Base-by-base conservation (phyloP, 2,329 filamentous ascomycete genomes). In the Akanthomyces muscarius region DNA sequence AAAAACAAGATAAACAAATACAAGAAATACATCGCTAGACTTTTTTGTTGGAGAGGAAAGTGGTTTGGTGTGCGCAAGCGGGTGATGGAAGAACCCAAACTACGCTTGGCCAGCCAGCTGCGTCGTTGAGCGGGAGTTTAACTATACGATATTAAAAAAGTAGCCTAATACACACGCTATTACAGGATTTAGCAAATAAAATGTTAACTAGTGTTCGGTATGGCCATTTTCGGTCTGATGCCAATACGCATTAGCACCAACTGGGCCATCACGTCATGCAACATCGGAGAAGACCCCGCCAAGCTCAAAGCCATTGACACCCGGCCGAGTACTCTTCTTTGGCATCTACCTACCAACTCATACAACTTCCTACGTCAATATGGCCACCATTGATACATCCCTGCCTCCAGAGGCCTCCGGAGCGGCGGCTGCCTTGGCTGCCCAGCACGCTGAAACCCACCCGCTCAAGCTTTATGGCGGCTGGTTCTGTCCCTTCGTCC, bases 401-500 rank as follows among this genome's bases (percentile, higher is more conserved):
- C 73, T 85, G 10, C 77, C 76, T 3, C 71, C 78, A 3, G 71
- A 78, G 64, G 71, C 82, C 16, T 81, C 81, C 0, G 83, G 83
- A 36, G 76, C 76, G 1, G 84, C 84, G 0, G 81, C 79, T 45
- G 56, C 70, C 14, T 75, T 84, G 54, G 83, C 79, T 0, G 75
- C 75, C 14, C 67, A 73, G 11, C 82, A 86, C 71, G 68, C 76
- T 8, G 69, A 72, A 21, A 78, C 82, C 41, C 77, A 86, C 41
- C 73, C 75, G 5, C 75, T 89, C 38, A 89, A 89, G 72, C 79
- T 92, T 14, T 92, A 91, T 74, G 85, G 85, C 16, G 87, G 86
- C 66, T 92, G 89, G 89, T 92, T 91, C 79, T 94, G 83, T 67
- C 83, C 84, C 16, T 86, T 85, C 66, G 83, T 91, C 5, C 89